Evolutionary conservation across 2,329 filamentous ascomycete genomes (phyloP).

Genomic region (Escovopsis sp.): DNA sequence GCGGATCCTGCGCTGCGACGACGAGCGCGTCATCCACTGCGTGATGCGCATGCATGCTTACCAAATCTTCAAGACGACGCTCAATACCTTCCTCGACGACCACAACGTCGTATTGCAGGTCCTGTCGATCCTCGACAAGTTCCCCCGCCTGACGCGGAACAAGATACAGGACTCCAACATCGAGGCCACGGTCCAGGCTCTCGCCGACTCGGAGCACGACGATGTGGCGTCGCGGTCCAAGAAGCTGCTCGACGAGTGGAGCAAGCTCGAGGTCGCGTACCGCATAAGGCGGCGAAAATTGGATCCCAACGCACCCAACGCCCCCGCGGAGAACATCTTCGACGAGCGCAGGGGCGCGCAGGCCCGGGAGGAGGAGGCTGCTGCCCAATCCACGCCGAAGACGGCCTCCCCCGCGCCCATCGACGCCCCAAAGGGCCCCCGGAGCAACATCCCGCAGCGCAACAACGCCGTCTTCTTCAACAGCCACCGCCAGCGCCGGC

Average conservation of each 20-base stretch:
- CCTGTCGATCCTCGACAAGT: conserved; percentile 72
- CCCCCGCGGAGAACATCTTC: conserved; percentile 38
- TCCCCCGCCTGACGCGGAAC: conserved; percentile 85
- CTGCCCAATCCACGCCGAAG: conserved; percentile 22
- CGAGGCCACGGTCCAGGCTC: conserved; percentile 59
- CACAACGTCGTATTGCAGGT: conserved; percentile 81
- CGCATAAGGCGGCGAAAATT: conserved; percentile 83
- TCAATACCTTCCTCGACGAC: conserved; percentile 78
- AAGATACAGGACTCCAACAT: conserved; percentile 97
- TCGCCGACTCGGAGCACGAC: conserved; percentile 56
- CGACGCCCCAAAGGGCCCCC: conserved; percentile 43
- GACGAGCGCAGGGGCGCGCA: conserved; percentile 43
- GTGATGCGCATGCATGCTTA: conserved; percentile 97
- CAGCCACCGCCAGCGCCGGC: conserved; percentile 34
- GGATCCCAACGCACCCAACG: conserved; percentile 55
- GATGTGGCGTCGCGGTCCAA: conserved; percentile 58
- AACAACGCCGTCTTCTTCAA: conserved; percentile 36
- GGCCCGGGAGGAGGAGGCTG: conserved; percentile 27
- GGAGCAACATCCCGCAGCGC: conserved; percentile 43
- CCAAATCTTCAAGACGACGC: conserved; percentile 76
- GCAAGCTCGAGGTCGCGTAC: conserved; percentile 78
- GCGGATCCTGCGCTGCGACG: conserved; percentile 74
- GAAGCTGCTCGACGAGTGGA: conserved; percentile 69
- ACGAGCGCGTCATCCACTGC: conserved; percentile 73
- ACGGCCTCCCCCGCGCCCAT: conserved; percentile 29